Evolutionary conservation across 495 filamentous ascomycete genomes (phyloP).

Genomic region (Glarea lozoyensis): DNA sequence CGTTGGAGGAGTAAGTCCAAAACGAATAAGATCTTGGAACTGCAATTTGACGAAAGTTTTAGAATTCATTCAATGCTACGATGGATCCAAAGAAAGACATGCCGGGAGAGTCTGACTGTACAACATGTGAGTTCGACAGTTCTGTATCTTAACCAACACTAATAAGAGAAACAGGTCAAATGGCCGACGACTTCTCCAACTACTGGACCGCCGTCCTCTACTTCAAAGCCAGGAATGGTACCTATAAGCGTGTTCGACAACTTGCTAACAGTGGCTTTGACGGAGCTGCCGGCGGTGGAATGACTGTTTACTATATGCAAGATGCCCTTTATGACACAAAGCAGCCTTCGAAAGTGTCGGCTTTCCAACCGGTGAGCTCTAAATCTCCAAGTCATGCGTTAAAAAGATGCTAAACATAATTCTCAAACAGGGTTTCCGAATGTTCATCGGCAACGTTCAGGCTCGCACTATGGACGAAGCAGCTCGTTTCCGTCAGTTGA

Average conservation of each 20-base stretch:
- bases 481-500: too few relatives aligned
- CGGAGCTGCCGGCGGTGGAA: conserved; percentile 21
- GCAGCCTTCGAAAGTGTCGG: conserved; percentile 22
- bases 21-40: too few relatives aligned
- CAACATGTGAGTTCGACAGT: too few relatives aligned
- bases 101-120: conserved; percentile 47
- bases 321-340: conserved; percentile 9
- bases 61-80: conserved; percentile 47
- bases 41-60: too few relatives aligned
- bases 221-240: conserved; percentile 50
- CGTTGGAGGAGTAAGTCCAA: too few relatives aligned
- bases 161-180: too few relatives aligned
- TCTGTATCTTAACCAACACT: too few relatives aligned
- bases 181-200: conserved; percentile 53
- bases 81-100: conserved; percentile 41
- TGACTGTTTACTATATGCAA: conserved; percentile 50
- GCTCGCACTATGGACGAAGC: too few relatives aligned
- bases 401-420: too few relatives aligned
- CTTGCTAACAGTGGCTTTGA: conserved; percentile 37
- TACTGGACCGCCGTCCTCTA: conserved; percentile 64
- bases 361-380: conserved; percentile 29
- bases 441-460: too few relatives aligned
- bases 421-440: too few relatives aligned
- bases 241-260: conserved; percentile 55
- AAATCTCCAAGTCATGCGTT: too few relatives aligned